These are phyloP conservation scores for Arbutus unedo DNA, from an alignment of 148 eudicot species.

Conservation along the genomic window DNA sequence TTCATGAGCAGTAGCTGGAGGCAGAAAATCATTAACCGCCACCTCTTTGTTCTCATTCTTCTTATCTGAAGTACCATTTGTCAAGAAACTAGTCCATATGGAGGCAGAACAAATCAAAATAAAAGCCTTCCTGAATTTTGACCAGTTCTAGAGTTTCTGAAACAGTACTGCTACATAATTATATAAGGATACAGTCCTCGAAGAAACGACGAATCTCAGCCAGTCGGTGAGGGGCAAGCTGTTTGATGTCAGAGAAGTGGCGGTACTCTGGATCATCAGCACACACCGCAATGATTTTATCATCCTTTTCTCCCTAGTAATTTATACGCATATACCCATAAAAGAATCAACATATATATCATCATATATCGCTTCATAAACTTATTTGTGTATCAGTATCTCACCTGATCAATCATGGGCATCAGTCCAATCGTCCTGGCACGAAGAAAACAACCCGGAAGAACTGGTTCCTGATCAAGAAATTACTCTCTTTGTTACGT, in stretches of 20 bases:
- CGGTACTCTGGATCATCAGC: conserved; percentile 87
- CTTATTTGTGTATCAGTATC: background rate
- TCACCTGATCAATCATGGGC: conserved; percentile 99
- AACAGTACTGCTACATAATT: background rate
- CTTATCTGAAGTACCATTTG: conserved; percentile 36
- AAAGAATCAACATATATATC: background rate
- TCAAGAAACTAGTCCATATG: conserved; percentile 16
- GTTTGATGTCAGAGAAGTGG: conserved; percentile 64
- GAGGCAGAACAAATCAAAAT: background rate
- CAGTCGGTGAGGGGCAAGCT: conserved; percentile 81
- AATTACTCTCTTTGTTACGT: background rate
- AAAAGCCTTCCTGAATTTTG: background rate
- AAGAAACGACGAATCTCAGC: conserved; percentile 81
- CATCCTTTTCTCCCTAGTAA: conserved; percentile 78
- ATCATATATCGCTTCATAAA: background rate
- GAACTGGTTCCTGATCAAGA: conserved; percentile 63
- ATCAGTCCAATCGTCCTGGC: conserved; percentile 82
- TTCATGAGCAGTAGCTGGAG: conserved; percentile 45
- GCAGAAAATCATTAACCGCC: conserved; percentile 53
- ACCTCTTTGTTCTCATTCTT: conserved; percentile 73
- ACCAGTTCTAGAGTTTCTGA: background rate
- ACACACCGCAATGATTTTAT: conserved; percentile 86
- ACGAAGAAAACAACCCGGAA: conserved; percentile 85
- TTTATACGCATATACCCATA: background rate
- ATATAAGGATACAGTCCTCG: conserved; percentile 70